Evolutionary conservation across 768 basidiomycete species (phyloP), one percentile per base, ranked within the genome.

Genomic region (Amanita subjunquillea): DNA sequence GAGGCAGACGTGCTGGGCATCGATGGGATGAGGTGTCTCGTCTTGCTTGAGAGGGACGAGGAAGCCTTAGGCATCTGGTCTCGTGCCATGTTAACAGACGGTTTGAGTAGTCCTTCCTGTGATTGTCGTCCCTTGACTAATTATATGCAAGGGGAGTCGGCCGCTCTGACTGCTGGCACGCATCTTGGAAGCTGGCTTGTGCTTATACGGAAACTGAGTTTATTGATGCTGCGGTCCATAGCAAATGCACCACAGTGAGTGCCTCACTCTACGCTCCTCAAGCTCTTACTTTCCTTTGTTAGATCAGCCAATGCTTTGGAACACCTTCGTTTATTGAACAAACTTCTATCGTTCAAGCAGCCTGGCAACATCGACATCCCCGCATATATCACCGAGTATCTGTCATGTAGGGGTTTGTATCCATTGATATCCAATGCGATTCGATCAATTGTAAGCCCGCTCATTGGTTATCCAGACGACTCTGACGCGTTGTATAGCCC

Each of bases 21-120:
- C 45, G 75, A 70, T 6, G 84, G 79, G 9, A 64, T 88, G 58
- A 67, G 89, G 52, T 82, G 79, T 63, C 69, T 87, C 20, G 79
- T 84, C 17, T 72, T 89, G 22, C 70, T 85, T 47, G 81, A 80
- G 10, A 64, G 64, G 61, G 76, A 80, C 56, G 71, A 77, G 43
- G 64, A 69, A 20, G 32, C 70, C 4, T 62, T 85, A 17, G 71
- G 64, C 5, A 59, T 56, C 29, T 83, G 81, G 80, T 72, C 32
- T 12, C 76, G 6, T 23, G 62, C 62, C 15, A 66, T 79, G 42
- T 25, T 62, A 5, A 49, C 58, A 6, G 59, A 57, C 0, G 68
- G 70, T 27, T 56, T 63, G 59, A 65, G 71, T 70, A 20, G 23
- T 58, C 53, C 9, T 10, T 27, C 8, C 2, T 54, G 17, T 12